A percentile compares a stretch with the other conserved stretches of the same genome.
phyloP scores from a whole-genome alignment of 2,329 filamentous ascomycete species.

The Didymosphaeria variabile region DNA sequence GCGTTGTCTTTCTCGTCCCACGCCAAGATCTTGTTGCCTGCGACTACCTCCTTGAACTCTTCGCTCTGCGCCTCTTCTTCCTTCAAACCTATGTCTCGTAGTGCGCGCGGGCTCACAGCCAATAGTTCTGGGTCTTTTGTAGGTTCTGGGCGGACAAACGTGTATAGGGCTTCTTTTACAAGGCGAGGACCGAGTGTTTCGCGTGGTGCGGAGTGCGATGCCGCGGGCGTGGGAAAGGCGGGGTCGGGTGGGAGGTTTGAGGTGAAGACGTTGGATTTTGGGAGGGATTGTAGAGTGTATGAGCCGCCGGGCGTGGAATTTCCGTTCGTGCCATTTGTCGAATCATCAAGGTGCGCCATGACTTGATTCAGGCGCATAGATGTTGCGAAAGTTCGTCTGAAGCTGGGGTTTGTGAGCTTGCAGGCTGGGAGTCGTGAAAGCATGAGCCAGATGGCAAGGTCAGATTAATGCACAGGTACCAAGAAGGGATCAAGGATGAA shows the following conservation, averaged over 20 bases:
- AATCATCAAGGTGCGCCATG: constrained; percentile 53
- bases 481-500: not conserved
- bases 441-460: constrained; percentile 17
- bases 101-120: constrained; percentile 78
- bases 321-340: constrained; percentile 27
- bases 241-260: constrained; percentile 77
- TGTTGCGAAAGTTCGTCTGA: constrained; percentile 21
- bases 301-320: constrained; percentile 22
- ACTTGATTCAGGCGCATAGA: constrained; percentile 53
- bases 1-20: constrained; percentile 68
- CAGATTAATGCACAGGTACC: not conserved
- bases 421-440: constrained; percentile 20
- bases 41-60: constrained; percentile 79
- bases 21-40: constrained; percentile 84
- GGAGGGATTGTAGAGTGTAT: constrained; percentile 61
- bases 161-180: constrained; percentile 86
- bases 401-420: not conserved
- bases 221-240: constrained; percentile 79
- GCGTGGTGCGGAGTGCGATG: constrained; percentile 82
- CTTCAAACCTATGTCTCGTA: constrained; percentile 81
- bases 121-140: constrained; percentile 79
- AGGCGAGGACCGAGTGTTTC: constrained; percentile 79
- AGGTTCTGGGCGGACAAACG: constrained; percentile 84
- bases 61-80: constrained; percentile 73
- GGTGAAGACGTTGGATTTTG: constrained; percentile 72